Percentiles rank a stretch among this genome's conserved stretches.
Evolutionary conservation across 2,329 filamentous ascomycete genomes (phyloP).

Genomic region (Penicillium sclerotiorum): DNA sequence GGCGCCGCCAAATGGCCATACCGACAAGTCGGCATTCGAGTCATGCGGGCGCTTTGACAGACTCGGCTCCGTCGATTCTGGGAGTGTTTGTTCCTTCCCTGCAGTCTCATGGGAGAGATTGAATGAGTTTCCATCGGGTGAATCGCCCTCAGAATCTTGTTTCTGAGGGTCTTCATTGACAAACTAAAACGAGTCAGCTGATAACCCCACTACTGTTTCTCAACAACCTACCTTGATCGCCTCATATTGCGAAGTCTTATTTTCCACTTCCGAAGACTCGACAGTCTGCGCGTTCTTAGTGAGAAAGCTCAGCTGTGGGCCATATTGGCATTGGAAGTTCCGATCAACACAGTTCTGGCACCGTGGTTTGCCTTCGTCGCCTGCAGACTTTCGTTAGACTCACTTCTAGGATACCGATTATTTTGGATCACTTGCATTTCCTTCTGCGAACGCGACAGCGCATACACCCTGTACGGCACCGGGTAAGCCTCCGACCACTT

Average conservation of each 20-base stretch:
- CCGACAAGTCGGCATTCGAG: neutral
- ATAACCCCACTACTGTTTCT: neutral
- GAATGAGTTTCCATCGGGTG: neutral
- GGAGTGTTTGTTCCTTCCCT: neutral
- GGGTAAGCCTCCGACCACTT: conserved; percentile 14
- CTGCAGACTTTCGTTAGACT: conserved; percentile 31
- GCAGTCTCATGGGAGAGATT: neutral
- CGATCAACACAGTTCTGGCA: conserved; percentile 54
- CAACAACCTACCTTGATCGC: conserved; percentile 23
- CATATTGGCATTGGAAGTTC: conserved; percentile 54
- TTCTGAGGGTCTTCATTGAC: conserved; percentile 27
- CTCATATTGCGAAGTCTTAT: conserved; percentile 17
- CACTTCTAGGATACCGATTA: neutral
- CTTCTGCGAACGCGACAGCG: conserved; percentile 53
- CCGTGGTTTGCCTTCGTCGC: conserved; percentile 55
- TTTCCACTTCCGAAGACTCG: conserved; percentile 15
- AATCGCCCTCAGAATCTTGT: conserved; percentile 6
- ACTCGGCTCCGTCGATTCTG: neutral
- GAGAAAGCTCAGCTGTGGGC: conserved; percentile 51
- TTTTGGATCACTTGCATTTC: conserved; percentile 45
- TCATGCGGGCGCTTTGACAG: neutral
- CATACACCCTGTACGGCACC: conserved; percentile 50
- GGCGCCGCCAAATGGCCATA: neutral
- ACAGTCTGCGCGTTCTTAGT: conserved; percentile 53
- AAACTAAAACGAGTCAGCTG: conserved; percentile 22